These are phyloP conservation scores for Oxytropis ochrocephala DNA, from an alignment of 306 rosid species.

Conservation along the genomic window DNA sequence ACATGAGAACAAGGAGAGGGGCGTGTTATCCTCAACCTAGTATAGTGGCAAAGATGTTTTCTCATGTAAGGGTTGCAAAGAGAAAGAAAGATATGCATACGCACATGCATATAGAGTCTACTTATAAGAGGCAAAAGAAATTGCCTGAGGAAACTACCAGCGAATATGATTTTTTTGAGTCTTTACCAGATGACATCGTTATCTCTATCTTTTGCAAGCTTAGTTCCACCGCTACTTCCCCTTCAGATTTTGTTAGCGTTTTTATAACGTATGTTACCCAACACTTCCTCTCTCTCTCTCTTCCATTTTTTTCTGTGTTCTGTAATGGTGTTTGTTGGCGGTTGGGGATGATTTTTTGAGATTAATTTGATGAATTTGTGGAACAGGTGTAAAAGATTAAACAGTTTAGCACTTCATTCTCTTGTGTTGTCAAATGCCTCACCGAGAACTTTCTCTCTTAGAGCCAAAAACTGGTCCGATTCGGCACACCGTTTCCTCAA, in stretches of 20 bases:
- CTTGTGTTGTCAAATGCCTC: conserved; percentile 63
- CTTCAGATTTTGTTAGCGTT: conserved; percentile 68
- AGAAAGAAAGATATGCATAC: conserved; percentile 29
- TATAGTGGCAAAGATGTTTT: conserved; percentile 12
- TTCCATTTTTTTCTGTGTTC: not conserved
- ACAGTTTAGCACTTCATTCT: conserved; percentile 54
- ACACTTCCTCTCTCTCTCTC: too few relatives aligned
- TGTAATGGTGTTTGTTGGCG: not conserved
- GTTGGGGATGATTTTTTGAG: not conserved
- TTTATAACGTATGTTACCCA: conserved; percentile 49
- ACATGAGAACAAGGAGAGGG: conserved; percentile 86
- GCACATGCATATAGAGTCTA: conserved; percentile 3
- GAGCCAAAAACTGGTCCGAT: conserved; percentile 64
- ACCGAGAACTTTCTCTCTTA: conserved; percentile 37
- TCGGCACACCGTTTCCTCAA: conserved; percentile 74
- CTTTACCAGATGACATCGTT: conserved; percentile 80
- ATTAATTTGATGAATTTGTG: conserved; percentile 6
- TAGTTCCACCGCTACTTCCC: conserved; percentile 45
- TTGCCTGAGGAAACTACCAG: conserved; percentile 9
- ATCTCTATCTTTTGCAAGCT: conserved; percentile 63
- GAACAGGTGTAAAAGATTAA: conserved; percentile 73
- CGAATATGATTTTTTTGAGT: conserved; percentile 46
- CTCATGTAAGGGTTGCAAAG: not conserved
- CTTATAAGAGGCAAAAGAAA: conserved; percentile 31
- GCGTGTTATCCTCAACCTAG: conserved; percentile 45